A percentile compares a stretch with the other conserved stretches of the same genome.
Conservation (phyloP, 305 asterid genomes). For the Solanum chacoense region DNA sequence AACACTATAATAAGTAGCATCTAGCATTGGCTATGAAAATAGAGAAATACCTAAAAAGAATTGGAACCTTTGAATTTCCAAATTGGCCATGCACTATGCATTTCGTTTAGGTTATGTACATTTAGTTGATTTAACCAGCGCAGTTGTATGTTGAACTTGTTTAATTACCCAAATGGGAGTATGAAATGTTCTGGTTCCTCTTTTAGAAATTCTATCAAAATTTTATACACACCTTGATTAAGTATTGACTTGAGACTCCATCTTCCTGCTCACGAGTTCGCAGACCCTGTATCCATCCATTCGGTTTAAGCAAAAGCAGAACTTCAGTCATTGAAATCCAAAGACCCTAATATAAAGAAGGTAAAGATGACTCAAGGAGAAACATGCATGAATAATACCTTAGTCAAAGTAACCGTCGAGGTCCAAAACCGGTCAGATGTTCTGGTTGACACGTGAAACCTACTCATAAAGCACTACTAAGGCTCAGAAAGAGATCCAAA, state of each 20-base stretch:
- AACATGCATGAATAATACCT: constrained; percentile 33
- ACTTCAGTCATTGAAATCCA: background rate
- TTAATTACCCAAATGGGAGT: background rate
- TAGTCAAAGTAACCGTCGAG: constrained; percentile 62
- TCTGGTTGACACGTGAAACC: constrained; percentile 85
- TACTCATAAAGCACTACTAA: constrained; percentile 17
- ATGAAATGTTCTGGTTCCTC: background rate
- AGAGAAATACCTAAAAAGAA: background rate
- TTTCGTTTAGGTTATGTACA: background rate
- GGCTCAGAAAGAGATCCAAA: constrained; percentile 2
- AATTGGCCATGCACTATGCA: background rate
- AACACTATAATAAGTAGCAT: background rate
- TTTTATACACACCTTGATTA: constrained; percentile 51
- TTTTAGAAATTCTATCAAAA: background rate
- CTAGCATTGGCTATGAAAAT: background rate
- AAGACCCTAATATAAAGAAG: background rate
- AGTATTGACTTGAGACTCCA: constrained; percentile 66
- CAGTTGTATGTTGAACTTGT: background rate
- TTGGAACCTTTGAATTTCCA: background rate
- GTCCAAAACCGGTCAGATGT: constrained; percentile 56
- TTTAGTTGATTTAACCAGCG: background rate
- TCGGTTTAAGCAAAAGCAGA: constrained; percentile 6
- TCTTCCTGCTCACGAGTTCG: constrained; percentile 94
- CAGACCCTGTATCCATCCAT: constrained; percentile 42
- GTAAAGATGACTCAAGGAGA: background rate